Base-by-base conservation (phyloP, 352 stramenopile genomes). In the Pythium apleroticum region DNA sequence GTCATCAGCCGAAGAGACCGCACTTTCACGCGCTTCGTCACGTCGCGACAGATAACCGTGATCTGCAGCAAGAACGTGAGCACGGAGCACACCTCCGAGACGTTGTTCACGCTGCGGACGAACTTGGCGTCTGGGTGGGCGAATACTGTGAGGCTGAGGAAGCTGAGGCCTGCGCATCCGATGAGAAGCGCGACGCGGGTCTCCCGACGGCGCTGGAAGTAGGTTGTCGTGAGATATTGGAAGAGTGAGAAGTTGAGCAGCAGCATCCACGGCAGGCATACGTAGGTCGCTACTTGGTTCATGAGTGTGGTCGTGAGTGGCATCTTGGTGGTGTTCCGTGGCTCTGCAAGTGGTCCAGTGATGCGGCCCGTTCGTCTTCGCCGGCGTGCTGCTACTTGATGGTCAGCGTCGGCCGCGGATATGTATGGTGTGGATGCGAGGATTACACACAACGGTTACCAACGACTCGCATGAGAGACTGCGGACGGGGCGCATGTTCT, bases 31-130 rank as follows among this genome's bases (percentile, higher is more conserved):
- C 52, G 49, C 31, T 48, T 41, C 7, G 45, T 62, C n/a, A 60
- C 33, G 49, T 65, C 59, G 27, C 50, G 50, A 7, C 66, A 50
- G 50, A 68, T 50, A 27, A 73, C 68, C 0, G 60, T 68, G 55
- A 73, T 68, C 27, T 73, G 66, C 0, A 73, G 3, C 3, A 73
- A 30, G 24, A 73, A 73, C 54, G 66, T 65, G n/a, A 68, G 27
- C 22, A 52, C 33, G 8, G 19, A 57, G 54, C 54, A 65, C 11
- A 50, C 22, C 50, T 73, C 66, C 17, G 66, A 73, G 39, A 73
- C 50, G 60, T 65, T 61, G 56, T 73, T 73, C 22, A 65, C 17
- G 45, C 54, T 56, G 11, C 24, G 22, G 12, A 71, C 52, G 24
- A 70, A 17, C 11, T 14, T 20, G 3, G 33, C 11, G 39, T 70